phyloP scores from a whole-genome alignment of 2,329 filamentous ascomycete species.

The Neophaeococcomyces mojaviensis region DNA sequence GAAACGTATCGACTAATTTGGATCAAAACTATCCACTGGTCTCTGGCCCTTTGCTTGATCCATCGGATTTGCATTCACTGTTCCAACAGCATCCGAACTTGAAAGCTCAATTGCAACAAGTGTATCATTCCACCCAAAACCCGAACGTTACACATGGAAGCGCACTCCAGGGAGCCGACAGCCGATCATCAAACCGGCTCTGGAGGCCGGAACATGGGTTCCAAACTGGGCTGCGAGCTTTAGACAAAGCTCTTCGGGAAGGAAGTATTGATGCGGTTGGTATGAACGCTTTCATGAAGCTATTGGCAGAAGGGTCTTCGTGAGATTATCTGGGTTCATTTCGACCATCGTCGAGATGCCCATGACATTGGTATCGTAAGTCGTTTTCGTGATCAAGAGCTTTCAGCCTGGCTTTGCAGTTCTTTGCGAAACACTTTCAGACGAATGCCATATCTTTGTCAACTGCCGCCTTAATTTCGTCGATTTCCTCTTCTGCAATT shows the following conservation, averaged over 20 bases:
- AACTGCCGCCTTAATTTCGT: not conserved
- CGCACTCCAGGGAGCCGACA: slow-evolving; percentile 6
- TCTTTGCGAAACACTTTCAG: not conserved
- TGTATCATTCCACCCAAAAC: slow-evolving; percentile 27
- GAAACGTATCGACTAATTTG: not conserved
- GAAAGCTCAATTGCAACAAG: slow-evolving; percentile 33
- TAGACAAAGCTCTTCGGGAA: slow-evolving; percentile 45
- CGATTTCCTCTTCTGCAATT: slow-evolving; percentile 7
- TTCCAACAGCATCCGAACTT: slow-evolving; percentile 33
- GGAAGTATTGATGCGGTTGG: slow-evolving; percentile 52
- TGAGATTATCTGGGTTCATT: not conserved
- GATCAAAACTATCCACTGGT: not conserved
- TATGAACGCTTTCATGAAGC: slow-evolving; percentile 53
- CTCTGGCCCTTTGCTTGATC: slow-evolving; percentile 9
- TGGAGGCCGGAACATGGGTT: slow-evolving; percentile 56
- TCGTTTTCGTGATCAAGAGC: not conserved
- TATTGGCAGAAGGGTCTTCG: slow-evolving; percentile 32
- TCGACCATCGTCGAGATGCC: not conserved
- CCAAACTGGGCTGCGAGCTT: slow-evolving; percentile 46
- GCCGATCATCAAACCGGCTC: slow-evolving; percentile 5
- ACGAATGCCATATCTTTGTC: slow-evolving; percentile 3
- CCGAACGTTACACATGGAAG: slow-evolving; percentile 12
- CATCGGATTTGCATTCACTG: slow-evolving; percentile 31
- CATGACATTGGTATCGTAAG: not conserved
- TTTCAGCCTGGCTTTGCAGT: slow-evolving; percentile 1